Percentiles rank a stretch among this genome's conserved stretches.
phyloP scores from a whole-genome alignment of 768 basidiomycete species.

The Lactarius quietus region DNA sequence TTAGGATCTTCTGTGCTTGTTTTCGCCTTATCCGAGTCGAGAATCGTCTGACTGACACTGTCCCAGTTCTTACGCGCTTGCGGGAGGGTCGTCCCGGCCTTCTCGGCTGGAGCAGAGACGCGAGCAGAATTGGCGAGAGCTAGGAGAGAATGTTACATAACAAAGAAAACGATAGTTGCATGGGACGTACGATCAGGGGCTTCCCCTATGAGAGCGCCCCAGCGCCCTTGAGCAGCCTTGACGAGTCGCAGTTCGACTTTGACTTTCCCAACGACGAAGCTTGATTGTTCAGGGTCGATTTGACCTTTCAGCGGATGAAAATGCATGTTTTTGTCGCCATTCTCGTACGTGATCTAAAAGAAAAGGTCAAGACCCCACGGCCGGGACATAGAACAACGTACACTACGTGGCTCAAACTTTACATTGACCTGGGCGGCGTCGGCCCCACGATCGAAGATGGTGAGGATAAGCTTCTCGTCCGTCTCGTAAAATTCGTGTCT shows the following conservation, averaged over 20 bases:
- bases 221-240: slow-evolving; percentile 65
- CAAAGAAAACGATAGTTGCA: slow-evolving; percentile 8
- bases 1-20: slow-evolving; percentile 78
- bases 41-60: slow-evolving; percentile 64
- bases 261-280: slow-evolving; percentile 71
- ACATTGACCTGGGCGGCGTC: slow-evolving; percentile 61
- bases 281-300: slow-evolving; percentile 62
- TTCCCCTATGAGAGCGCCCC: slow-evolving; percentile 75
- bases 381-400: slow-evolving; percentile 29
- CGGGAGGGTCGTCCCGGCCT: slow-evolving; percentile 34
- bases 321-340: slow-evolving; percentile 66
- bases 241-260: slow-evolving; percentile 82
- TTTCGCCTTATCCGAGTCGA: slow-evolving; percentile 65
- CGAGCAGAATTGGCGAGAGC: slow-evolving; percentile 31
- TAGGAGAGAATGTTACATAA: slow-evolving; percentile 21
- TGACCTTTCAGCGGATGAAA: slow-evolving; percentile 81
- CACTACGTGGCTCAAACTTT: slow-evolving; percentile 62
- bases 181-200: slow-evolving; percentile 62
- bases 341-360: slow-evolving; percentile 52
- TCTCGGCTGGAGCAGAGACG: slow-evolving; percentile 32
- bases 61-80: slow-evolving; percentile 86
- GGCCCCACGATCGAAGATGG: slow-evolving; percentile 75
- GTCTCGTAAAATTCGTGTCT: slow-evolving; percentile 84
- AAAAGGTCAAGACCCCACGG: not conserved
- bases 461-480: slow-evolving; percentile 67